These are phyloP conservation scores for Neurospora sublineolata DNA, from an alignment of 495 filamentous ascomycete species.

Conservation along the genomic window DNA sequence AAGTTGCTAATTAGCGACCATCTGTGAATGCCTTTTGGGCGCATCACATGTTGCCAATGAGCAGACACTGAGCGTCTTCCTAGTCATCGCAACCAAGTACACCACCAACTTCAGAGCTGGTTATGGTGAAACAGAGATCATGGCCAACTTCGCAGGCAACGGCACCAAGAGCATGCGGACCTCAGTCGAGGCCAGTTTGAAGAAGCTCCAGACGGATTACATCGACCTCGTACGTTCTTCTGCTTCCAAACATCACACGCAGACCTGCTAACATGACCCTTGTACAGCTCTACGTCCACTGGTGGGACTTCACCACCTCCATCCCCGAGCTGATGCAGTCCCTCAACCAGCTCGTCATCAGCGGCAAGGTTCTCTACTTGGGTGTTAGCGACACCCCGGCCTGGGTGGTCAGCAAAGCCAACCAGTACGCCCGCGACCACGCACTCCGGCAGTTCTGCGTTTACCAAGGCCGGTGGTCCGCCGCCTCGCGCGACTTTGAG, in stretches of 20 bases:
- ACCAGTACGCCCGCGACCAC: slow-evolving; percentile 55
- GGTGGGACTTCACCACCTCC: slow-evolving; percentile 50
- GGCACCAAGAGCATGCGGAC: slow-evolving; percentile 45
- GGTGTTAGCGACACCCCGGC: slow-evolving; percentile 59
- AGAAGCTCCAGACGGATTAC: slow-evolving; percentile 53
- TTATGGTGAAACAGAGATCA: slow-evolving; percentile 31
- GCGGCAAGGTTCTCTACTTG: slow-evolving; percentile 60
- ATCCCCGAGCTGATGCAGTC: slow-evolving; percentile 62
- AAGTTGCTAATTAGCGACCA: background rate
- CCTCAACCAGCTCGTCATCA: slow-evolving; percentile 45
- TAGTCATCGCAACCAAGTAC: slow-evolving; percentile 64
- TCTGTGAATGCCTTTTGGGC: background rate
- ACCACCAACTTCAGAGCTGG: slow-evolving; percentile 34
- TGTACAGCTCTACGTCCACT: slow-evolving; percentile 43
- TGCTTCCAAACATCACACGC: too few relatives aligned
- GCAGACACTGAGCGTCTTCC: background rate
- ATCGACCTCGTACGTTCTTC: slow-evolving; percentile 41
- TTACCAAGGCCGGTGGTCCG: slow-evolving; percentile 56
- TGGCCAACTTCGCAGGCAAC: slow-evolving; percentile 50
- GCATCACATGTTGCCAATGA: too few relatives aligned
- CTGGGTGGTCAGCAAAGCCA: slow-evolving; percentile 59
- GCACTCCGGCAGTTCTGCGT: slow-evolving; percentile 53
- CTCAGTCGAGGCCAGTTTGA: slow-evolving; percentile 42
- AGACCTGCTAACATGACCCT: background rate
- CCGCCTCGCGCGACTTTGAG: slow-evolving; percentile 53